Base-by-base conservation (phyloP, 305 asterid genomes). In the Rubia occidens region DNA sequence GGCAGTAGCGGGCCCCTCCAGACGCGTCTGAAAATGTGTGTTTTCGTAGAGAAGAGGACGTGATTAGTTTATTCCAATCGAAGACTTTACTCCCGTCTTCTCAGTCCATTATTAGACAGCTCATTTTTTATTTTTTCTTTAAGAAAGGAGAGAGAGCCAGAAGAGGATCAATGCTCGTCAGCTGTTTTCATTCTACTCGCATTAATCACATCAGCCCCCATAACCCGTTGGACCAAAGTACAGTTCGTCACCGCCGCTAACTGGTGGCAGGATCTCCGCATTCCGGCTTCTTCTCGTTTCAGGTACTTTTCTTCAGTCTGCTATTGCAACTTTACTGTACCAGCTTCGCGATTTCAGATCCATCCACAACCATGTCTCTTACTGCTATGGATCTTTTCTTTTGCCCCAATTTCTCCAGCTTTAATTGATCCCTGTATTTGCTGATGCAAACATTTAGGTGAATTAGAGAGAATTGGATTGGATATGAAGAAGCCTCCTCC, bases 401-500 rank as follows among this genome's bases (percentile, higher is more conserved):
- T 3, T 4, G 18, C 55, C 51, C 51, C 0, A 49, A 15, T 49
- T 45, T 49, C 21, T 24, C 15, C 15, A 24, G 13, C 42, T 59
- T 59, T 59, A 11, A 59, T 59, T 59, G n/a, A 60, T 60, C 43
- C 29, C 20, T 11, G 7, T 62, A 62, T 62, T 15, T 21, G 63
- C 63, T 58, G 35, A 58, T 58, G 21, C 21, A 9, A 20, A 4
- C 60, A 6, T 56, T 47, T 21, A 9, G 29, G 35, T 58, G 29
- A 58, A 58, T 10, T 58, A 17, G 47, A 18, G 11, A 0, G 47
- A n/a, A 49, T 45, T 17, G 3, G n/a, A 18, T 64, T 64, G 4
- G 37, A 49, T 62, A 74, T 74, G 77, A 74, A 53, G 51, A 61
- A 24, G 47, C 39, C 59, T 54, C 40, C 29, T 51, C 73, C 69